Conservation (phyloP, 75 land plant genomes). For the Cupressus sempervirens region DNA sequence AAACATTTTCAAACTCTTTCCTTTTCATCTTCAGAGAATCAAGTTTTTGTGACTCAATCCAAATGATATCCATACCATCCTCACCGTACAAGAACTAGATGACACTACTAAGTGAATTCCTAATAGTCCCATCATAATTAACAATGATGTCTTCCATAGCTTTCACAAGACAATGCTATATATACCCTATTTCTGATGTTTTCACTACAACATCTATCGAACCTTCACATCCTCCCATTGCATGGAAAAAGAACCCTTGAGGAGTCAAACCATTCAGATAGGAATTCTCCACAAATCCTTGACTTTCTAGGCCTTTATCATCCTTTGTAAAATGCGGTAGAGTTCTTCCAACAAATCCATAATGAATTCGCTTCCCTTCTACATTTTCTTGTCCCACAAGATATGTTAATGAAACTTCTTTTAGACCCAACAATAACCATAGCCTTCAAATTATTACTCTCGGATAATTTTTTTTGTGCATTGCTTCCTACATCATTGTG, state of each 20-base stretch:
- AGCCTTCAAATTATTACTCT: constrained; percentile 96
- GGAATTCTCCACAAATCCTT: constrained; percentile 98
- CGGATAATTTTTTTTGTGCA: constrained; percentile 90
- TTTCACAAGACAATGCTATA: constrained; percentile 90
- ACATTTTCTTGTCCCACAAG: constrained; percentile 99
- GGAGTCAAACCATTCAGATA: constrained; percentile 92
- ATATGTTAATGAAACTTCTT: constrained; percentile 97
- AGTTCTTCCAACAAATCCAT: constrained; percentile 84
- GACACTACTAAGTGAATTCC: constrained; percentile 93
- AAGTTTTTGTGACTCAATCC: constrained; percentile 89
- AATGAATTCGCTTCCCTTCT: constrained; percentile 97
- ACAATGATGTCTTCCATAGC: constrained; percentile 99
- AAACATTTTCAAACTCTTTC: constrained; percentile 64
- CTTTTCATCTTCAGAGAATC: constrained; percentile 92
- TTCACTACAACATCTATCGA: constrained; percentile 96
- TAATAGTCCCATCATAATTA: constrained; percentile 97
- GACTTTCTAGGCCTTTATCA: constrained; percentile 94
- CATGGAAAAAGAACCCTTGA: constrained; percentile 97
- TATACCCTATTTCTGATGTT: constrained; percentile 95
- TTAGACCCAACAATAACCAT: constrained; percentile 99
- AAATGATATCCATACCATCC: constrained; percentile 98
- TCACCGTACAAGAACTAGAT: constrained; percentile 98
- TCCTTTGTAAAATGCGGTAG: constrained; percentile 97
- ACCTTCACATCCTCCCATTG: constrained; percentile 99
- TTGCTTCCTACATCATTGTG: constrained; percentile 98